Evolutionary conservation across 371 early-diverging fungal species (phyloP), one percentile per base, ranked within the genome.

Genomic region (Actinomortierella wolfii): DNA sequence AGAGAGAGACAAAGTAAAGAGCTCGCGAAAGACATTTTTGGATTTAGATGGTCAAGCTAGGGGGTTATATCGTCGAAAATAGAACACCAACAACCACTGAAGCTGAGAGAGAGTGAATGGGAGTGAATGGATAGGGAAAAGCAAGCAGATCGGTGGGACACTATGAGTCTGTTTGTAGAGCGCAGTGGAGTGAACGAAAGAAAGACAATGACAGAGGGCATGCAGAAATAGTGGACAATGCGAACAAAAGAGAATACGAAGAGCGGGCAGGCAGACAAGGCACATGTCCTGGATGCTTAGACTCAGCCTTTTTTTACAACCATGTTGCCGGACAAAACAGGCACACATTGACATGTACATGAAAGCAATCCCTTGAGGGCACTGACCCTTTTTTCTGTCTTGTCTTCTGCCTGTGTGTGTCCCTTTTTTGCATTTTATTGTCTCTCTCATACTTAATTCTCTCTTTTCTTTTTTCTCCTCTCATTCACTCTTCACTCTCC

Each of bases 401-500:
- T 47, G 47, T 9, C 6, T 47, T 15, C 24, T 1, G 47, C 24
- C 47, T 20, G 21, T 18, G 44, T 15, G 20, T 48, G 17, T 9
- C 25, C 24, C 9, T 23, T 21, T 4, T 23, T 24, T 18, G 14
- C 24, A 6, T 48, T 20, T 34, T 7, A 20, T 43, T 21, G 25
- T 53, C 17, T 18, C 20, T 51, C 39, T 52, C 46, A 21, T 23
- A 6, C 43, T 20, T 42, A 18, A 17, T 25, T 26, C 41, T n/a
- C 43, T 41, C 26, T 28, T 23, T 21, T 47, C 50, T 26, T 45
- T 25, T 48, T 17, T 25, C 17, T 48, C 34, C 34, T 18, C 42
- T 58, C 20, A 50, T 50, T 51, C 28, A 14, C 11, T 58, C 18
- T 39, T 51, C 28, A 43, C 45, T 57, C n/a, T 53, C 29, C 23